Conservation (phyloP, 345 rosid genomes). For the Stellera chamaejasme region DNA sequence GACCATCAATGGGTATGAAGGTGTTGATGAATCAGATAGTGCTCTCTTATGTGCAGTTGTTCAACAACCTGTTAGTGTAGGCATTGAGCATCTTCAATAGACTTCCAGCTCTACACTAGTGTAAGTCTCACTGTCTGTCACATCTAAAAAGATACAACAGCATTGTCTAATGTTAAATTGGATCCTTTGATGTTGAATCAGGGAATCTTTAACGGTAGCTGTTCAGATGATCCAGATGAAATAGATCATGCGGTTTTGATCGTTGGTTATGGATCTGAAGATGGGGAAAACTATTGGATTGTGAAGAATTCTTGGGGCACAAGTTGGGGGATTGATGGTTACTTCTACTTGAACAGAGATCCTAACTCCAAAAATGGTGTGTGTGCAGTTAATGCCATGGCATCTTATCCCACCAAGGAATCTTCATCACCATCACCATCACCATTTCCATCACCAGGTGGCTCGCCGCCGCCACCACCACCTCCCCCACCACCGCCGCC, state of each 20-base stretch:
- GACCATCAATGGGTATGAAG: conserved; percentile 50
- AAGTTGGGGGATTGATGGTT: conserved; percentile 50
- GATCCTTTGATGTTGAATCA: conserved; percentile 9
- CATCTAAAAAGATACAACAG: neutral
- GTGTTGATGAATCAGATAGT: conserved; percentile 40
- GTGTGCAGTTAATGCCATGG: conserved; percentile 54
- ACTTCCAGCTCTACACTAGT: conserved; percentile 60
- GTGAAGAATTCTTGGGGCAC: conserved; percentile 71
- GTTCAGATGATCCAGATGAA: conserved; percentile 42
- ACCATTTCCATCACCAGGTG: conserved; percentile 28
- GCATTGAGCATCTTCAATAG: conserved; percentile 61
- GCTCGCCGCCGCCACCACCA: conserved; percentile 11
- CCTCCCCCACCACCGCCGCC: conserved; percentile 23
- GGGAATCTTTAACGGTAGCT: conserved; percentile 49
- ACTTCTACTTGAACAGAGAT: conserved; percentile 36
- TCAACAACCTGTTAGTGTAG: conserved; percentile 61
- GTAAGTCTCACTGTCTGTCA: conserved; percentile 22
- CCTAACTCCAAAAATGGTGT: conserved; percentile 24
- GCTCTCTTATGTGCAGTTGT: conserved; percentile 48
- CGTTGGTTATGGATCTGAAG: conserved; percentile 60
- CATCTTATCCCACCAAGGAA: conserved; percentile 52
- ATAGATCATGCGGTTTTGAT: conserved; percentile 63
- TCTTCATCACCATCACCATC: conserved; percentile 44
- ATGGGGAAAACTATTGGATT: conserved; percentile 61
- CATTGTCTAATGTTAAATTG: no score